phyloP scores from a whole-genome alignment of 1,284 basidiomycete species.

The Cryptococcus sp. region DNA sequence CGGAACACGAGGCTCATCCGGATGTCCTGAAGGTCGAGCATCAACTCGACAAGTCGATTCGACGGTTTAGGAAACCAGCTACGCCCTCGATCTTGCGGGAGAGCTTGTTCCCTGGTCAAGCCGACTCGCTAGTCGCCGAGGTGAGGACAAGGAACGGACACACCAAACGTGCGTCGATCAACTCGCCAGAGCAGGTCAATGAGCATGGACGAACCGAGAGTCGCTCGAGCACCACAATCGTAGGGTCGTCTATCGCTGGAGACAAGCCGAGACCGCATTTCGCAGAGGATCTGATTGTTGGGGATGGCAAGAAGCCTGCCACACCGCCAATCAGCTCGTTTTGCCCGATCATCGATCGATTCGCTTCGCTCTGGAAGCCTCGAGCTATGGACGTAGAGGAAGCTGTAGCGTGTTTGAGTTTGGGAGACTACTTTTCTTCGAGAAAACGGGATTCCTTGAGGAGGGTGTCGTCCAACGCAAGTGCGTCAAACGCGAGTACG shows the following conservation, averaged over 20 bases:
- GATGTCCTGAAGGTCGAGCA: slow-evolving; percentile 11
- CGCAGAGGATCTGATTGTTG: neutral
- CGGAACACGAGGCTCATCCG: slow-evolving; percentile 18
- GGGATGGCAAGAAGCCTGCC: neutral
- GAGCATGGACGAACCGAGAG: slow-evolving; percentile 6
- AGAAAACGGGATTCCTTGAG: slow-evolving; percentile 2
- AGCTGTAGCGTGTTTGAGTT: slow-evolving; percentile 31
- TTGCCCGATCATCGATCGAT: neutral
- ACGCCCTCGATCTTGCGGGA: slow-evolving; percentile 33
- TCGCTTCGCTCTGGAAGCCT: slow-evolving; percentile 21
- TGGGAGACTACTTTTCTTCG: slow-evolving; percentile 39
- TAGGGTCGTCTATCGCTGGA: neutral
- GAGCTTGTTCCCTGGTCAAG: slow-evolving; percentile 25
- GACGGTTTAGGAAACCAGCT: slow-evolving; percentile 32
- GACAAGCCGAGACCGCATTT: slow-evolving; percentile 1
- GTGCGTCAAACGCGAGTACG: slow-evolving; percentile 1
- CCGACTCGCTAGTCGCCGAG: slow-evolving; percentile 5
- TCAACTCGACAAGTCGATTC: slow-evolving; percentile 11
- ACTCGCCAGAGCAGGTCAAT: slow-evolving; percentile 13
- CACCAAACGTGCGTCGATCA: slow-evolving; percentile 1
- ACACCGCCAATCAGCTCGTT: neutral
- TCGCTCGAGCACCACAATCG: neutral
- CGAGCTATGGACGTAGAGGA: slow-evolving; percentile 33
- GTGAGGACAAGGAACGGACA: slow-evolving; percentile 1
- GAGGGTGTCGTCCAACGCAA: slow-evolving; percentile 5